These are phyloP conservation scores for Vitrella brassicaformis DNA, from an alignment of 73 alveolate genomes.

Conservation along the genomic window DNA sequence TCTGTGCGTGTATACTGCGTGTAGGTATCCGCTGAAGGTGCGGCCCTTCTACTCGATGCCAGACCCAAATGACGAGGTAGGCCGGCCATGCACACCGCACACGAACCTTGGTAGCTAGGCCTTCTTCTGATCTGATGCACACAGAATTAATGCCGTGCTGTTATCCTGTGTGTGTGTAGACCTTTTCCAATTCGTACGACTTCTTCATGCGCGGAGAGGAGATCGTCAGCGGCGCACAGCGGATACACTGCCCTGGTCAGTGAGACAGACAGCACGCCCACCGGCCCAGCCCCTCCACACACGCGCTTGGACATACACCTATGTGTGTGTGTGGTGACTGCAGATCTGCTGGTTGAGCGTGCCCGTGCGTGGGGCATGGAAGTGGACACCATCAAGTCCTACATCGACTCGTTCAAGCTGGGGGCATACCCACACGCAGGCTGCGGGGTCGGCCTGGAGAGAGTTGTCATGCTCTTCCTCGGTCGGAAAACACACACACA, in stretches of 20 bases:
- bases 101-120: too few relatives aligned
- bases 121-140: too few relatives aligned
- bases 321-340: too few relatives aligned
- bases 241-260: slow-evolving; percentile 76
- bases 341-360: slow-evolving; percentile 36
- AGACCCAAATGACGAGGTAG: slow-evolving; percentile 85
- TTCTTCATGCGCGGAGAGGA: slow-evolving; percentile 97
- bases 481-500: too few relatives aligned
- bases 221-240: slow-evolving; percentile 92
- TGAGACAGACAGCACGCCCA: too few relatives aligned
- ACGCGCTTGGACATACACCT: too few relatives aligned
- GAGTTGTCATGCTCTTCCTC: slow-evolving; percentile 88
- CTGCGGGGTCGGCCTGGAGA: slow-evolving; percentile 98
- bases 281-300: too few relatives aligned
- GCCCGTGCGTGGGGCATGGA: slow-evolving; percentile 63
- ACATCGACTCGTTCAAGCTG: slow-evolving; percentile 68
- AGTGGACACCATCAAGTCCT: slow-evolving; percentile 61
- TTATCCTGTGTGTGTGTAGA: too few relatives aligned
- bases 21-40: slow-evolving; percentile 89
- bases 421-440: slow-evolving; percentile 99
- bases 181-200: slow-evolving; percentile 34
- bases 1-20: slow-evolving; percentile 10
- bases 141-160: too few relatives aligned
- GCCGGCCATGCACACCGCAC: too few relatives aligned
- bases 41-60: slow-evolving; percentile 99